phyloP scores from a whole-genome alignment of 345 rosid genomes.

The Gossypioides kirkii region DNA sequence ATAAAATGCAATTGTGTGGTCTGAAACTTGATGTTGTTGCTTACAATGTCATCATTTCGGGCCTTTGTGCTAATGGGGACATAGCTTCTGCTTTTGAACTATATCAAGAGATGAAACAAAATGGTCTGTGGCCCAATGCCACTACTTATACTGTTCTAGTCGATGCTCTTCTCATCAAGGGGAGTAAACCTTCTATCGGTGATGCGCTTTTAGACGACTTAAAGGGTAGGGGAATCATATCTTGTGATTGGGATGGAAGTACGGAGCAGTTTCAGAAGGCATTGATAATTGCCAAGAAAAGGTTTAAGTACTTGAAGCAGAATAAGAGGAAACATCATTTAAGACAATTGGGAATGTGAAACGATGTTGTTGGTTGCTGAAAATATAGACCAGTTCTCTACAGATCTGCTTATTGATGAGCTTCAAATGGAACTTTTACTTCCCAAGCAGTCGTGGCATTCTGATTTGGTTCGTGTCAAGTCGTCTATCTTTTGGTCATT shows the following conservation, averaged over 20 bases:
- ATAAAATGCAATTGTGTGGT: constrained; percentile 43
- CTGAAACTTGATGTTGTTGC: constrained; percentile 62
- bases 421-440: neutral
- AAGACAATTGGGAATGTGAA: constrained; percentile 3
- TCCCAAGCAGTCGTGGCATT: neutral
- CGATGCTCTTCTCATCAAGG: constrained; percentile 35
- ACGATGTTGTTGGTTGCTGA: neutral
- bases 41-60: constrained; percentile 73
- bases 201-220: constrained; percentile 59
- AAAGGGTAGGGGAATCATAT: constrained; percentile 47
- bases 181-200: constrained; percentile 20
- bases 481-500: neutral
- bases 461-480: neutral
- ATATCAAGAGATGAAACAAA: constrained; percentile 72
- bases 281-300: neutral
- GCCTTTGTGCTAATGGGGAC: constrained; percentile 55
- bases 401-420: neutral
- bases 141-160: constrained; percentile 60
- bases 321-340: neutral
- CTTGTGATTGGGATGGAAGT: constrained; percentile 31
- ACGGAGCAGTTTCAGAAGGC: constrained; percentile 22
- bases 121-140: constrained; percentile 54
- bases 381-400: neutral
- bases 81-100: constrained; percentile 44
- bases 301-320: constrained; percentile 11